phyloP scores from a whole-genome alignment of 2,329 filamentous ascomycete genomes.

The Dactylellina parvicollis region DNA sequence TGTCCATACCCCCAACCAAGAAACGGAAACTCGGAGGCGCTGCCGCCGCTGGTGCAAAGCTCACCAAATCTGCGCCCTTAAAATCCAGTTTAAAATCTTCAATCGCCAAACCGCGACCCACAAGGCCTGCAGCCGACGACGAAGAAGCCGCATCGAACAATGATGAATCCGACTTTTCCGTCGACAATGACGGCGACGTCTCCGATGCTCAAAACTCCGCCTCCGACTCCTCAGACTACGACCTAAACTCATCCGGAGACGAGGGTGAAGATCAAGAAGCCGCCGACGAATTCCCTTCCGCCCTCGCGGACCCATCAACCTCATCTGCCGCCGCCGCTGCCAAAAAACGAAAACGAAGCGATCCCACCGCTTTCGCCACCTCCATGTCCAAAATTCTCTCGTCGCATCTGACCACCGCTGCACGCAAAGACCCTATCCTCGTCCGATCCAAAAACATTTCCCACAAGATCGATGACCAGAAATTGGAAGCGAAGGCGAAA shows the following conservation, averaged over 20 bases:
- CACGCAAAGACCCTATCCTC: conserved; percentile 89
- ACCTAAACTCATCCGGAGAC: conserved; percentile 56
- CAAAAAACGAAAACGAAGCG: conserved; percentile 78
- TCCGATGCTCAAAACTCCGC: conserved; percentile 61
- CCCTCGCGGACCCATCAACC: conserved; percentile 58
- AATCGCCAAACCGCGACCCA: conserved; percentile 15
- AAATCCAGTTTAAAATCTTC: conserved; percentile 37
- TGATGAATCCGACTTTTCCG: conserved; percentile 24
- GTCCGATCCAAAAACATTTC: conserved; percentile 78
- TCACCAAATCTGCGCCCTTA: conserved; percentile 31
- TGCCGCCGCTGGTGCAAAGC: conserved; percentile 34
- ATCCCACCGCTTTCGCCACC: conserved; percentile 88
- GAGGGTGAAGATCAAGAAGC: conserved; percentile 61
- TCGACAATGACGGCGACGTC: conserved; percentile 58
- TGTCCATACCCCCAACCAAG: conserved; percentile 51
- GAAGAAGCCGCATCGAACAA: conserved; percentile 5
- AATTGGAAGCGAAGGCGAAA: conserved; percentile 82
- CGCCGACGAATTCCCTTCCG: conserved; percentile 60
- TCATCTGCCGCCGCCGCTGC: conserved; percentile 55
- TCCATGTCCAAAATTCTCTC: conserved; percentile 92
- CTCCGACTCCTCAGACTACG: conserved; percentile 57
- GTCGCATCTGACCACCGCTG: conserved; percentile 83
- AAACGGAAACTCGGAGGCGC: conserved; percentile 44
- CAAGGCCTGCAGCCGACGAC: conserved; percentile 11
- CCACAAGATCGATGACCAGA: conserved; percentile 67